phyloP scores from a whole-genome alignment of 139 green algal species.

The Chlamydomonas sp. region DNA sequence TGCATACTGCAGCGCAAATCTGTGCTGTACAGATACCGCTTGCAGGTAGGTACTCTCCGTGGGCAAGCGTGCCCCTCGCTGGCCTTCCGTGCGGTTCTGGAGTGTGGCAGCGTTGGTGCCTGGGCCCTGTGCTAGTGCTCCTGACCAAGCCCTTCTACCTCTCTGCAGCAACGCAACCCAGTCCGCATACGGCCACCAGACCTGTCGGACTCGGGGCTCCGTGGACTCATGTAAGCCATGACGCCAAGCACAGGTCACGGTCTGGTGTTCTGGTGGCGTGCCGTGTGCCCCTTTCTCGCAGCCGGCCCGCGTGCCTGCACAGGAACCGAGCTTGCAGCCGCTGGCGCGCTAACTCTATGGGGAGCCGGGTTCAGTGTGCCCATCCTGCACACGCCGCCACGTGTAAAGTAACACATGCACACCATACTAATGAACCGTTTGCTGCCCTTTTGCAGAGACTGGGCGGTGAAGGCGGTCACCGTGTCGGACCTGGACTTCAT shows the following conservation, averaged over 20 bases:
- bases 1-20: conserved; percentile 13
- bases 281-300: no score
- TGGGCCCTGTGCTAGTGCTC: not conserved
- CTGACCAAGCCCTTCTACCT: no score
- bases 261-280: no score
- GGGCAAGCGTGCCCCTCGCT: no score
- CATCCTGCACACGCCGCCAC: not conserved
- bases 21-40: conserved; percentile 12
- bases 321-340: not conserved
- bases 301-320: no score
- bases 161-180: no score
- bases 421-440: not conserved
- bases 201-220: no score
- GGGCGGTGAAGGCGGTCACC: conserved; percentile 22
- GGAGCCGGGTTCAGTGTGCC: no score
- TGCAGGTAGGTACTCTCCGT: not conserved
- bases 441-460: conserved; percentile 1
- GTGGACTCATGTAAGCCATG: not conserved
- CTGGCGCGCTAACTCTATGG: not conserved
- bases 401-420: not conserved
- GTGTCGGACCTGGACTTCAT: conserved; percentile 24
- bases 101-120: not conserved
- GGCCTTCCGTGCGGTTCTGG: not conserved
- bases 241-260: not conserved
- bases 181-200: no score